Base-by-base conservation (phyloP, 305 asterid genomes). In the Solanum hybrid region DNA sequence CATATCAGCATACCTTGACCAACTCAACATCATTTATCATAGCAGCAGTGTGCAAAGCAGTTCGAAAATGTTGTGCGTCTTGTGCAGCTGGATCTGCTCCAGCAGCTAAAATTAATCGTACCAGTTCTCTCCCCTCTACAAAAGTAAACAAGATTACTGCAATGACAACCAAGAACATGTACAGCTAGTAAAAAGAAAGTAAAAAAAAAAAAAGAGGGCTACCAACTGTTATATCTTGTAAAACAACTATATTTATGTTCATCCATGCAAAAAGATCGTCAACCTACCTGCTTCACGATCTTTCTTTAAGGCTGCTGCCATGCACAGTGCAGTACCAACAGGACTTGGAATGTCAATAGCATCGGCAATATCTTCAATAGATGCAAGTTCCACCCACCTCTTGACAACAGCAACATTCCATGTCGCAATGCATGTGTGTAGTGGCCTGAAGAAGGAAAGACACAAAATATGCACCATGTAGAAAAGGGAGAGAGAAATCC, bases 311-410 rank as follows among this genome's bases (percentile, higher is more conserved):
- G 98, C 94, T 93, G 99, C 98, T 88, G 99, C 99, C 97, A 97
- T 96, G 95, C 99, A 97, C 94, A 97, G 94, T 80, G 98, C 98
- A 84, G 99, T 96, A 76, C 99, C 99, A 89, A 91, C 95, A 89
- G 95, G 95, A 89, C 98, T 94, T 91, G 95, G 99, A 90, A 97
- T 97, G 94, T 97, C 96, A 91, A 97, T 95, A 93, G 98, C 96
- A 92, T 93, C 93, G 89, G 96, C 92, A 90, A 97, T 94, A 91
- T 95, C 99, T 88, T 95, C 95, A 15, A 36, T 36, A 68, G 98
- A 93, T 91, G 98, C 97, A 92, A 97, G 98, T 93, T 97, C 99
- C 80, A 95, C 94, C 99, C 99, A 97, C 92, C 96, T 95, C 93
- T 91, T 91, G 93, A 97, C 99, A 86, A 97, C 95, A 91, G 97